These are phyloP conservation scores for Globisporangium solare DNA, from an alignment of 352 stramenopile genomes.

Conservation along the genomic window DNA sequence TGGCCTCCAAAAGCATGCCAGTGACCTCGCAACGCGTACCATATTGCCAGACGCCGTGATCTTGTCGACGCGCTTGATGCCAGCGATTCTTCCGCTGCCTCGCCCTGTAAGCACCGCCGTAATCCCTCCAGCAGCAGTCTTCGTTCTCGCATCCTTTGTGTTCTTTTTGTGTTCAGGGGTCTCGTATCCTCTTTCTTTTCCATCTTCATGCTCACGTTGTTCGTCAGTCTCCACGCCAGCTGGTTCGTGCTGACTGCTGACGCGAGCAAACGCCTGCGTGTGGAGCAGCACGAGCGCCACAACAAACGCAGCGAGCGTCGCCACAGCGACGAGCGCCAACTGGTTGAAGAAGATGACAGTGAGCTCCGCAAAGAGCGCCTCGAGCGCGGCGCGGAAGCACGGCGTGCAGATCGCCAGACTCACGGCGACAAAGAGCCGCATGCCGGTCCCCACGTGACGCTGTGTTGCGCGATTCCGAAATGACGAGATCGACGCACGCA, in stretches of 20 bases:
- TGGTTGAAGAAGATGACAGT: constrained; percentile 62
- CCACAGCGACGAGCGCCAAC: constrained; percentile 32
- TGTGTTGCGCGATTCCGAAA: constrained; percentile 9
- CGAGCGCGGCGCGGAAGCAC: constrained; percentile 45
- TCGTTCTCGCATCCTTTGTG: background rate
- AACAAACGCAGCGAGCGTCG: constrained; percentile 13
- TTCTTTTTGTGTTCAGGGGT: constrained; percentile 1
- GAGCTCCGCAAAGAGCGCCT: constrained; percentile 59
- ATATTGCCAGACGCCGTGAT: background rate
- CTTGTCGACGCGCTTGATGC: constrained; percentile 3
- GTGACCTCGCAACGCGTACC: background rate
- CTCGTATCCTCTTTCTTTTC: constrained; percentile 4
- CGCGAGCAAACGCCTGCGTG: constrained; percentile 14
- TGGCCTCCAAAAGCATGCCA: too few relatives aligned
- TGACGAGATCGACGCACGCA: background rate
- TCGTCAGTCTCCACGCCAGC: background rate
- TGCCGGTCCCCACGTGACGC: constrained; percentile 10
- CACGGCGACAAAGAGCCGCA: constrained; percentile 58
- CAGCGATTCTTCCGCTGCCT: background rate
- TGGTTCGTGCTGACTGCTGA: background rate
- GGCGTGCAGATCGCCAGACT: constrained; percentile 50
- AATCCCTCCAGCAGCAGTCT: background rate
- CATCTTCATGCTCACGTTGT: background rate
- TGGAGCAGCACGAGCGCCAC: constrained; percentile 21
- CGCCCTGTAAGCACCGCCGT: background rate